Base-by-base conservation (phyloP, 805 yeast species). In the Diddensiella transvaalensis region DNA sequence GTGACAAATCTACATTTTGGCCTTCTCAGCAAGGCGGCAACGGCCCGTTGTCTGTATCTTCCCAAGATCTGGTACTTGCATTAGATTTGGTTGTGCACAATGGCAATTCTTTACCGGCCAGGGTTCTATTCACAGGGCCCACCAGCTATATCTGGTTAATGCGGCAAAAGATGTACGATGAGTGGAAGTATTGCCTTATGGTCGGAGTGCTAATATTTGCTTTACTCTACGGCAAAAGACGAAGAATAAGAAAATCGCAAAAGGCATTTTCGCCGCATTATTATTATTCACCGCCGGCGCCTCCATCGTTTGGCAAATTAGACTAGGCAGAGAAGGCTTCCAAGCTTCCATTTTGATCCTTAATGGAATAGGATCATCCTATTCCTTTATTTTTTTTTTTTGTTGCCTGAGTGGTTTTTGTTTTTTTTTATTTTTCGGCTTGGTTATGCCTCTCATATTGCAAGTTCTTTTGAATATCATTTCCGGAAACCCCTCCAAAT, bases 51-150 rank as follows among this genome's bases (percentile, higher is more conserved):
- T 13, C 32, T 26, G 32, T 26, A 26, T 26, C 32, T 26, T 41
- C 60, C 40, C 33, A 62, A 8, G 41, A 49, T 19, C 38, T 60
- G 10, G 38, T 59, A n/a, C 60, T 52, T 15, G 46, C 51, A 8
- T 38, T 59, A n/a, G 54, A 50, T 26, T 35, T 40, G 13, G 44
- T 54, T 30, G 29, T 55, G 23, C 45, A 24, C 5, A 15, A 13
- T 17, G 24, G 37, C 24, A 17, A 17, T 19, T 5, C 44, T 6
- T n/a, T 41, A 41, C 26, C 21, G 11, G 15, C 44, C 15, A 22
- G 30, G 41, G 30, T 41, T 21, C 44, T 41, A 8, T 8, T 23
- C 13, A 23, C 38, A 10, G 44, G 44, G 5, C 30, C 30, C 11
- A 5, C 10, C 6, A 41, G 44, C 38, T 41, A 41, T 41, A 13